phyloP scores from a whole-genome alignment of 768 basidiomycete species.

The Pulveroboletus ravenelii region DNA sequence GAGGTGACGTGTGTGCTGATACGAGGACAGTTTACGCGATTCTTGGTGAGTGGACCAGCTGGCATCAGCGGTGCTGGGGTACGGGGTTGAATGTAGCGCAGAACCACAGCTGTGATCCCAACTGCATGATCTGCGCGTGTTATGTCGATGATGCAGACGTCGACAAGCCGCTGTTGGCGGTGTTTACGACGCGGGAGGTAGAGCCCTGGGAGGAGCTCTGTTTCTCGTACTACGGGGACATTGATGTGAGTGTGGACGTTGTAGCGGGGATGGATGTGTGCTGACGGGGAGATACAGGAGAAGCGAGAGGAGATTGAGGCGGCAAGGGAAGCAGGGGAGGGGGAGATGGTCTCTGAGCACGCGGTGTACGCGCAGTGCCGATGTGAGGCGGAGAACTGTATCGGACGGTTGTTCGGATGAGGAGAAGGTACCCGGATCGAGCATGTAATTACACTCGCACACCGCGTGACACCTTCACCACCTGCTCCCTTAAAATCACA shows the following conservation, averaged over 20 bases:
- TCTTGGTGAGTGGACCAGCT: conserved; percentile 50
- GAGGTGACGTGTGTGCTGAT: conserved; percentile 2
- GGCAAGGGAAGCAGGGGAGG: neutral
- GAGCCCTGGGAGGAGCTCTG: conserved; percentile 65
- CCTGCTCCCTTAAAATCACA: neutral
- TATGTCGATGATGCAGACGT: conserved; percentile 77
- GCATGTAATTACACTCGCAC: neutral
- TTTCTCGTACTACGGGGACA: conserved; percentile 70
- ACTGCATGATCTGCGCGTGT: conserved; percentile 63
- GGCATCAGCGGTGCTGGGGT: neutral
- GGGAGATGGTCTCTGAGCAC: conserved; percentile 23
- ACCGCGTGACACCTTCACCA: neutral
- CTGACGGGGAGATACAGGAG: conserved; percentile 9
- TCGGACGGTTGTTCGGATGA: conserved; percentile 34
- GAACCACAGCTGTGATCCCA: conserved; percentile 94
- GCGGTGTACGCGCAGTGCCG: conserved; percentile 46
- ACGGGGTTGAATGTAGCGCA: conserved; percentile 24
- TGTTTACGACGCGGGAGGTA: conserved; percentile 66
- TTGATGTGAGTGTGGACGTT: conserved; percentile 29
- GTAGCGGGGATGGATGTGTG: neutral
- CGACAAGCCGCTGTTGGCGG: conserved; percentile 59
- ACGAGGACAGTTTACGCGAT: conserved; percentile 80
- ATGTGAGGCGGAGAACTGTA: conserved; percentile 52
- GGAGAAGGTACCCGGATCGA: neutral
- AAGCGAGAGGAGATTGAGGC: conserved; percentile 20